Percentiles rank a stretch among this genome's conserved stretches.
Evolutionary conservation across 2,329 filamentous ascomycete genomes (phyloP).

Genomic region (Aureobasidium subglaciale): DNA sequence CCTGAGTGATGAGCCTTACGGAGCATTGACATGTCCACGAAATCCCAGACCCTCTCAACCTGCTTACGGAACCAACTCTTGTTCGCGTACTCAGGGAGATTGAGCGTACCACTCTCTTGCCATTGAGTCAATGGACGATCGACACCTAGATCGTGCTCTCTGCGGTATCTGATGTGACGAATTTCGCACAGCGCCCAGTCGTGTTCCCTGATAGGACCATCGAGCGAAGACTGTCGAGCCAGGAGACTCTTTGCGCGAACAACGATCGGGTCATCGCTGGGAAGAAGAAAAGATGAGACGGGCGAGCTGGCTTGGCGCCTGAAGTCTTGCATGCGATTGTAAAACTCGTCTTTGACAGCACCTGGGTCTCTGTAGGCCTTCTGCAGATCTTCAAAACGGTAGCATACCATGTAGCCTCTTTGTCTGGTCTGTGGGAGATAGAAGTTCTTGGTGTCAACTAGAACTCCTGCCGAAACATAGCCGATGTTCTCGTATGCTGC

Average conservation of each 20-base stretch:
- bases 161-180: slow-evolving; percentile 52
- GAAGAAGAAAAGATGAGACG: slow-evolving; percentile 54
- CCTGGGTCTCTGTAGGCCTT: not conserved
- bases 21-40: slow-evolving; percentile 53
- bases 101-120: slow-evolving; percentile 47
- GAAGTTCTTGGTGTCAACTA: slow-evolving; percentile 62
- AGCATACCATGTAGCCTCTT: slow-evolving; percentile 42
- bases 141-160: slow-evolving; percentile 44
- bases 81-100: slow-evolving; percentile 51
- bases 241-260: slow-evolving; percentile 45
- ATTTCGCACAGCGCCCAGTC: slow-evolving; percentile 53
- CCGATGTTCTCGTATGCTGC: slow-evolving; percentile 41
- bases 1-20: no score
- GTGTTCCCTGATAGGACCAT: slow-evolving; percentile 22
- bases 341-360: slow-evolving; percentile 22
- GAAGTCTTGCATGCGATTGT: slow-evolving; percentile 38
- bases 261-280: slow-evolving; percentile 48
- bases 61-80: slow-evolving; percentile 44
- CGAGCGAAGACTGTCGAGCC: slow-evolving; percentile 26
- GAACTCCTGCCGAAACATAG: slow-evolving; percentile 47
- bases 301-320: slow-evolving; percentile 55
- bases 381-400: no score
- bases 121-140: slow-evolving; percentile 54
- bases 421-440: slow-evolving; percentile 58
- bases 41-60: slow-evolving; percentile 57